phyloP scores from a whole-genome alignment of 2,329 filamentous ascomycete genomes.

The Aspergillus jensenii region DNA sequence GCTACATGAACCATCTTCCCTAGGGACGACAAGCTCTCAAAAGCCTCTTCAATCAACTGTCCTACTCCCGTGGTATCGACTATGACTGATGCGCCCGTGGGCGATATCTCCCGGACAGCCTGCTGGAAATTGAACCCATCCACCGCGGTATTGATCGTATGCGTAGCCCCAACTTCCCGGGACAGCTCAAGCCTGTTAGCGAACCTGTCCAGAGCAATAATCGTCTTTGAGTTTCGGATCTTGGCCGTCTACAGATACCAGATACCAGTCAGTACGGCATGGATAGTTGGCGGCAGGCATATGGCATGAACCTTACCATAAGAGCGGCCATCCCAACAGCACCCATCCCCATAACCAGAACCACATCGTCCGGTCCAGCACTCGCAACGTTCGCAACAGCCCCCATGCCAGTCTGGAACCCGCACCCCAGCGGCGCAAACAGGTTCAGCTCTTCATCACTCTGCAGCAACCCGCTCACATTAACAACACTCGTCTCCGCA shows the following conservation, averaged over 20 bases:
- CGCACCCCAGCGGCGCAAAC: slow-evolving; percentile 29
- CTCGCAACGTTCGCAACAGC: slow-evolving; percentile 41
- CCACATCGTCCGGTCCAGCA: slow-evolving; percentile 35
- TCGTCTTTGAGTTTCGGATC: slow-evolving; percentile 37
- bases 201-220: slow-evolving; percentile 42
- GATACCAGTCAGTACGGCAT: neutral
- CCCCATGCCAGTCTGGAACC: slow-evolving; percentile 31
- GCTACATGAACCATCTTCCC: slow-evolving; percentile 54
- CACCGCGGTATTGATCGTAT: slow-evolving; percentile 36
- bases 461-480: slow-evolving; percentile 20
- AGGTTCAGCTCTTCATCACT: slow-evolving; percentile 20
- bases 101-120: slow-evolving; percentile 5
- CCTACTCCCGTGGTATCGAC: slow-evolving; percentile 22
- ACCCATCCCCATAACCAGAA: slow-evolving; percentile 47
- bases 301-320: slow-evolving; percentile 25
- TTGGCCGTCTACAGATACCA: slow-evolving; percentile 37
- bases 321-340: slow-evolving; percentile 49
- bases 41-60: slow-evolving; percentile 15
- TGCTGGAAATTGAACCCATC: slow-evolving; percentile 7
- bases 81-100: slow-evolving; percentile 14
- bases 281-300: no score
- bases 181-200: slow-evolving; percentile 35
- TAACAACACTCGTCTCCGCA: neutral
- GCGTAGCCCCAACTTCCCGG: slow-evolving; percentile 38
- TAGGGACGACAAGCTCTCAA: slow-evolving; percentile 31